Conservation (phyloP, 768 basidiomycete genomes). For the Rhizopogon salebrosus region DNA sequence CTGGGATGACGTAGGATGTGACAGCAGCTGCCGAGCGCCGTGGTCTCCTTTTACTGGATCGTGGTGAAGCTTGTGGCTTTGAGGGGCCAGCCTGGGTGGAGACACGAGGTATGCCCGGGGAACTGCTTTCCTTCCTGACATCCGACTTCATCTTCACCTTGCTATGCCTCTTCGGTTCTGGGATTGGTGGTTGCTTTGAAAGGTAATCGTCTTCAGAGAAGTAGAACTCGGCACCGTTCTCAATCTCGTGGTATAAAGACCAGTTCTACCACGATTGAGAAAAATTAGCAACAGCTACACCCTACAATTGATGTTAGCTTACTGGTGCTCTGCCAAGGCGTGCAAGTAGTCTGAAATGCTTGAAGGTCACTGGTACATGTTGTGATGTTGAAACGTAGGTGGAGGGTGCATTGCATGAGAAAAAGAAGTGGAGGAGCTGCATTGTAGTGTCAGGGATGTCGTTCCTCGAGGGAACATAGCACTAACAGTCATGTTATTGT, state of each 20-base stretch:
- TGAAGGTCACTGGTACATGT: conserved; percentile 66
- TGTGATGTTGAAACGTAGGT: conserved; percentile 14
- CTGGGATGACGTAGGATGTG: conserved; percentile 60
- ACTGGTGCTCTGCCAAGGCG: conserved; percentile 59
- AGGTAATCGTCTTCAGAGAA: conserved; percentile 67
- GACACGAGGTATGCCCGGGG: conserved; percentile 24
- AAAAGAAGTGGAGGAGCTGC: conserved; percentile 46
- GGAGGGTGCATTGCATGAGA: conserved; percentile 23
- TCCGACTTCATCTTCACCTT: conserved; percentile 23
- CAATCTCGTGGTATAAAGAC: conserved; percentile 56
- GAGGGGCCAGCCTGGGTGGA: conserved; percentile 12
- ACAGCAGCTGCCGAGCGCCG: conserved; percentile 48
- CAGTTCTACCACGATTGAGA: conserved; percentile 35
- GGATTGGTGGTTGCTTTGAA: conserved; percentile 23
- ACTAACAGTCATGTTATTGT: conserved; percentile 43
- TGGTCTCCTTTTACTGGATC: conserved; percentile 46
- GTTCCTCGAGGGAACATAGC: background rate
- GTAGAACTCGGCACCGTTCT: conserved; percentile 63
- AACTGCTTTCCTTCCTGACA: conserved; percentile 39
- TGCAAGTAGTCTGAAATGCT: conserved; percentile 74
- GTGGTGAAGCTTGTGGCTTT: conserved; percentile 14
- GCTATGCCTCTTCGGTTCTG: conserved; percentile 19
- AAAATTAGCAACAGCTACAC: background rate
- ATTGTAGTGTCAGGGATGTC: background rate
- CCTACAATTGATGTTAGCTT: conserved; percentile 19